Conservation (phyloP, 2,329 filamentous ascomycete genomes). For the Stagonosporopsis chrysanthemi region DNA sequence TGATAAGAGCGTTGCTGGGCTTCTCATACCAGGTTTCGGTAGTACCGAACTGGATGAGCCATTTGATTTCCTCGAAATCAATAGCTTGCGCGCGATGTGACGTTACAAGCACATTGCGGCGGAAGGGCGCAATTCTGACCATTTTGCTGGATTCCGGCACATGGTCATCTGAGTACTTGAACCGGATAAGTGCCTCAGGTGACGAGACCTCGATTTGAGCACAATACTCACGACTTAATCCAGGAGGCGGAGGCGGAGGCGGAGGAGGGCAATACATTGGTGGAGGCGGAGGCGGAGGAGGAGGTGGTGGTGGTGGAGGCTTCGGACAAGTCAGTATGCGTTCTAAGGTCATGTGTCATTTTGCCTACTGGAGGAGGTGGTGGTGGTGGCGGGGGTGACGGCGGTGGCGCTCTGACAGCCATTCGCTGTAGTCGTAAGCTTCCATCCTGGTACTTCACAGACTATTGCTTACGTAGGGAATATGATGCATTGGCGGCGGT, state of each 20-base stretch:
- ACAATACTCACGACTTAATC: not conserved
- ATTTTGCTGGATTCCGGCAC: conserved; percentile 23
- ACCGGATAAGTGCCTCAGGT: conserved; percentile 30
- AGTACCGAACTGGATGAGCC: conserved; percentile 37
- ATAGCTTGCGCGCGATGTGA: conserved; percentile 30
- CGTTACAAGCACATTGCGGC: conserved; percentile 35
- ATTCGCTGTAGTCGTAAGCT: not conserved
- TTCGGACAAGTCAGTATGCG: conserved; percentile 1
- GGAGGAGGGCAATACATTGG: conserved; percentile 14
- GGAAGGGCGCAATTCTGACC: conserved; percentile 32
- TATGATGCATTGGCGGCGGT: conserved; percentile 8
- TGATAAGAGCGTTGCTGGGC: conserved; percentile 25
- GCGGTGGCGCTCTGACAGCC: not conserved
- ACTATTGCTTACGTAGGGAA: not conserved
- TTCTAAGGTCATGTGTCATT: too few relatives aligned
- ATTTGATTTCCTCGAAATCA: conserved; percentile 41
- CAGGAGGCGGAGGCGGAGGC: conserved; percentile 14
- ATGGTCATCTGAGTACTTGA: conserved; percentile 31
- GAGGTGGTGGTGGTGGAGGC: conserved; percentile 23
- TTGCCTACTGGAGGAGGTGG: conserved; percentile 18
- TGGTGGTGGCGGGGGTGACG: not conserved
- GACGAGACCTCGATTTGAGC: conserved; percentile 19
- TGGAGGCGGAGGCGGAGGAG: conserved; percentile 22
- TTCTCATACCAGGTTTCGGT: conserved; percentile 44
- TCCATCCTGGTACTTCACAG: fast-evolving